Conservation (phyloP, 2,329 filamentous ascomycete genomes). For the Emericellopsis atlantica region DNA sequence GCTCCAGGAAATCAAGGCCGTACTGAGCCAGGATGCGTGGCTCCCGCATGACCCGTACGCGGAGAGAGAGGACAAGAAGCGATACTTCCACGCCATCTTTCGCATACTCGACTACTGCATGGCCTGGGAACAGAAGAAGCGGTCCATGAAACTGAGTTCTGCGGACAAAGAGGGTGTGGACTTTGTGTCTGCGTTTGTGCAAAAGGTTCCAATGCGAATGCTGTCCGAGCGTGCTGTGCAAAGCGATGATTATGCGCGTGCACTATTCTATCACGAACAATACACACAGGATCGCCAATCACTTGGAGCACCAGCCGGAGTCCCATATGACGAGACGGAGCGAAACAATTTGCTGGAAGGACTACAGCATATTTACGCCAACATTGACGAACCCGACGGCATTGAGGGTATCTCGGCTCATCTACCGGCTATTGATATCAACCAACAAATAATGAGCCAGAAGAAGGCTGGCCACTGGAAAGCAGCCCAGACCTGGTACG, state of each 20-base stretch:
- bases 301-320: conserved; percentile 18
- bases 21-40: conserved; percentile 32
- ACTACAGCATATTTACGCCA: conserved; percentile 86
- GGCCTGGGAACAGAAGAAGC: conserved; percentile 74
- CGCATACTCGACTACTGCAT: conserved; percentile 83
- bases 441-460: conserved; percentile 88
- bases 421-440: conserved; percentile 74
- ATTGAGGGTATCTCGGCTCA: conserved; percentile 89
- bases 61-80: conserved; percentile 63
- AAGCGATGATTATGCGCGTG: conserved; percentile 83
- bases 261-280: conserved; percentile 89
- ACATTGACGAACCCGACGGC: conserved; percentile 95
- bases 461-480: conserved; percentile 88
- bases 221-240: conserved; percentile 76
- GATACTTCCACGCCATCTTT: conserved; percentile 87
- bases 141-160: conserved; percentile 13
- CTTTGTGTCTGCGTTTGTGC: conserved; percentile 18
- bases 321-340: conserved; percentile 31
- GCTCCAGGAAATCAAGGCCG: conserved; percentile 57
- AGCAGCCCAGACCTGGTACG: conserved; percentile 95
- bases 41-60: conserved; percentile 24
- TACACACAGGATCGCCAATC: conserved; percentile 43
- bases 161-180: conserved; percentile 35
- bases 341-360: conserved; percentile 59
- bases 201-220: conserved; percentile 58